Evolutionary conservation across 2,329 filamentous ascomycete species (phyloP).

Genomic region (Diaporthe eres): DNA sequence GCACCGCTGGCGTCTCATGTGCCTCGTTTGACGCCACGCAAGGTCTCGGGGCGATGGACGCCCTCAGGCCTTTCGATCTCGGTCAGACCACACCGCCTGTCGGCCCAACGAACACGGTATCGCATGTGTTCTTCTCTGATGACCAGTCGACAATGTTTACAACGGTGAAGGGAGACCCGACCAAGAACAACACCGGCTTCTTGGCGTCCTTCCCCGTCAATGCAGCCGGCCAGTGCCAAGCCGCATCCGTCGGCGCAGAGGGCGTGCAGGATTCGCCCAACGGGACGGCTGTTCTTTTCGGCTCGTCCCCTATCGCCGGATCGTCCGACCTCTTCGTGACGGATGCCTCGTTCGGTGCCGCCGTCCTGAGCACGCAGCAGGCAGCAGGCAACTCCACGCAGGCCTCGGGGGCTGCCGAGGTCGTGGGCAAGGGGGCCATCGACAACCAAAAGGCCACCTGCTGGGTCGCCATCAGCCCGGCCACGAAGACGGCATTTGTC

Average conservation of each 20-base stretch:
- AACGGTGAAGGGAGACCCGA: conserved; percentile 73
- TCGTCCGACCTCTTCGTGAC: conserved; percentile 65
- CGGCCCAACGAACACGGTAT: conserved; percentile 71
- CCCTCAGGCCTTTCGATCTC: conserved; percentile 62
- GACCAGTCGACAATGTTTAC: conserved; percentile 67
- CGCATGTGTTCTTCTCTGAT: conserved; percentile 71
- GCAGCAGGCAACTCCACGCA: background rate
- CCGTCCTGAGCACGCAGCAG: conserved; percentile 58
- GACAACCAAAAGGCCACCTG: conserved; percentile 69
- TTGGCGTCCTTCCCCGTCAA: conserved; percentile 65
- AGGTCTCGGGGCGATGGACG: conserved; percentile 61
- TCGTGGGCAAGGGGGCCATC: conserved; percentile 61
- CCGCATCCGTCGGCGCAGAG: conserved; percentile 44
- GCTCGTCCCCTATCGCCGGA: conserved; percentile 61
- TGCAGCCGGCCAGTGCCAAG: background rate
- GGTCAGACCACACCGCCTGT: conserved; percentile 70
- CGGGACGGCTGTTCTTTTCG: conserved; percentile 71
- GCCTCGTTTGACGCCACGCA: conserved; percentile 51
- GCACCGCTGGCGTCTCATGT: conserved; percentile 61
- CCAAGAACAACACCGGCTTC: conserved; percentile 69
- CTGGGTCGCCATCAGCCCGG: conserved; percentile 66
- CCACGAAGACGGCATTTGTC: conserved; percentile 68
- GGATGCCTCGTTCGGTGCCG: conserved; percentile 71
- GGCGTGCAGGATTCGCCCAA: conserved; percentile 59
- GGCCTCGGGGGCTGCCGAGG: conserved; percentile 49